Conservation (phyloP, 805 yeast species). For the Starmerella kuoi region DNA sequence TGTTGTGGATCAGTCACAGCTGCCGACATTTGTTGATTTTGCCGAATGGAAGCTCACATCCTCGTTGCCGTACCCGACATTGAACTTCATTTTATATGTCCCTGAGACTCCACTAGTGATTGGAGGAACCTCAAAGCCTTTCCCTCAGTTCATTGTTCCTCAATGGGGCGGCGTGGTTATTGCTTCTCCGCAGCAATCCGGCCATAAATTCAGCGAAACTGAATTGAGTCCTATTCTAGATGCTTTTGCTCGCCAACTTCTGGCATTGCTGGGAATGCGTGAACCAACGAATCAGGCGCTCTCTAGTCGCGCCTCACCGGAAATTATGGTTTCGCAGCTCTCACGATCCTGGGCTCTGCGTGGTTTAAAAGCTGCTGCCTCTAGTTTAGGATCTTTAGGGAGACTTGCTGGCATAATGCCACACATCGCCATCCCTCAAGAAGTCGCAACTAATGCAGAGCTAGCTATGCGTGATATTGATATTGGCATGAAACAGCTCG, state of each 20-base stretch:
- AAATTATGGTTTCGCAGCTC: conserved; percentile 41
- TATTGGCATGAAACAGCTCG: conserved; percentile 29
- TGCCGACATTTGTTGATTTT: conserved; percentile 67
- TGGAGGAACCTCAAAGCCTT: conserved; percentile 35
- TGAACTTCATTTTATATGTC: conserved; percentile 59
- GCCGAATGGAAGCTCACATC: conserved; percentile 70
- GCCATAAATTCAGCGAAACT: conserved; percentile 24
- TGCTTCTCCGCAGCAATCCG: conserved; percentile 30
- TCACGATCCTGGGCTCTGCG: conserved; percentile 46
- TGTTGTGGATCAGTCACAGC: conserved; percentile 38
- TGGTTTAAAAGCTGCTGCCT: conserved; percentile 50
- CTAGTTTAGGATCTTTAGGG: conserved; percentile 60
- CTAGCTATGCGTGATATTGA: conserved; percentile 38
- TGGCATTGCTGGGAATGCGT: conserved; percentile 62
- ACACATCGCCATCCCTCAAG: conserved; percentile 71
- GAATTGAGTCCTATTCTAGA: conserved; percentile 51
- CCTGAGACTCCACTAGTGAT: conserved; percentile 47
- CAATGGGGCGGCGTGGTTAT: conserved; percentile 80
- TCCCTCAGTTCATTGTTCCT: conserved; percentile 50
- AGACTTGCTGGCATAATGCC: conserved; percentile 57
- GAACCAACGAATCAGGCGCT: conserved; percentile 47
- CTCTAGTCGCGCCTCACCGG: conserved; percentile 28
- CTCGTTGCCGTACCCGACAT: conserved; percentile 47
- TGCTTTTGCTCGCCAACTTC: conserved; percentile 60
- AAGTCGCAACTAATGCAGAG: conserved; percentile 48